These are phyloP conservation scores for Lasiodiplodia citricola DNA, from an alignment of 2,329 filamentous ascomycete species.

Conservation along the genomic window DNA sequence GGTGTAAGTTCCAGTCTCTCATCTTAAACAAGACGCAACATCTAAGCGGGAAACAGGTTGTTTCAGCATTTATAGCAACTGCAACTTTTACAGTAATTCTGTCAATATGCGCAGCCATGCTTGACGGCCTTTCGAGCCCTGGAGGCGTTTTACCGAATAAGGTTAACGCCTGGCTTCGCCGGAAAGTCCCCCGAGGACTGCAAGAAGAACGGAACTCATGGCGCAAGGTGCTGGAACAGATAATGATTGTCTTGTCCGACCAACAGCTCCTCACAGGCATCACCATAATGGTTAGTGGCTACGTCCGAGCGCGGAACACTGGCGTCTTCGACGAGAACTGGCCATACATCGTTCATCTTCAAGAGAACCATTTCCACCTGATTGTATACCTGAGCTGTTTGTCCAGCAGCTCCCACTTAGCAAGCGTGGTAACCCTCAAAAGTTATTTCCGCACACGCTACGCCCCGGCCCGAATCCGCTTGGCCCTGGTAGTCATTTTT, in stretches of 20 bases:
- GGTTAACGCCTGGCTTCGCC: constrained; percentile 29
- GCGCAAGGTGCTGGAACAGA: constrained; percentile 38
- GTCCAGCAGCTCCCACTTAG: constrained; percentile 39
- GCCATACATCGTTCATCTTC: not conserved
- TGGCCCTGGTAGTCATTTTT: constrained; percentile 37
- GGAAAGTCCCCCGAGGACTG: constrained; percentile 38
- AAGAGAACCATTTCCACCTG: constrained; percentile 21
- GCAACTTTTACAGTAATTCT: not conserved
- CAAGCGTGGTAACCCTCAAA: constrained; percentile 39
- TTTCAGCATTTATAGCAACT: not conserved
- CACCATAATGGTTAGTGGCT: constrained; percentile 37
- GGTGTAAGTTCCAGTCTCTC: not conserved
- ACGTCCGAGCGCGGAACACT: constrained; percentile 29
- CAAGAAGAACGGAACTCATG: not conserved
- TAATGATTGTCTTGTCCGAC: constrained; percentile 39
- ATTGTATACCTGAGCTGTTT: constrained; percentile 41
- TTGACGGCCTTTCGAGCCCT: not conserved
- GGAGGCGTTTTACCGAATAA: not conserved
- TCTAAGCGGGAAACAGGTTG: constrained; percentile 3
- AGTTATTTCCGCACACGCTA: constrained; percentile 40
- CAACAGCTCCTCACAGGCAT: constrained; percentile 41
- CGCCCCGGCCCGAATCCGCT: constrained; percentile 38
- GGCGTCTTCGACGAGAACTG: not conserved
- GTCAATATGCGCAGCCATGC: not conserved
- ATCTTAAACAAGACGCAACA: not conserved